These are phyloP conservation scores for Betula pendula DNA, from an alignment of 306 rosid genomes.

Conservation along the genomic window DNA sequence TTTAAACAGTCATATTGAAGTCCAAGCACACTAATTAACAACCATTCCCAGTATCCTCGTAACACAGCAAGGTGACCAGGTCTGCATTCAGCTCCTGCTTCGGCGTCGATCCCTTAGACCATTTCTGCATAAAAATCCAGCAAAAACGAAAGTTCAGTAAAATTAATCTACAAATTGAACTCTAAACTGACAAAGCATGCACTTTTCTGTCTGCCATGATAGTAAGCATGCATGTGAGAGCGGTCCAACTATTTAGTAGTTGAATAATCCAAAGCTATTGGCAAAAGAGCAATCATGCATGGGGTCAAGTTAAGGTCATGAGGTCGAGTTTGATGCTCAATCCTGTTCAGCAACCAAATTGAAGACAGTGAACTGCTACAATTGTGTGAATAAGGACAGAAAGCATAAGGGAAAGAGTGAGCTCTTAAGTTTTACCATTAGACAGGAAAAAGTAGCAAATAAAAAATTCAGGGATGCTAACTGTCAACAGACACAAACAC, in stretches of 20 bases:
- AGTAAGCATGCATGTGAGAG: not conserved
- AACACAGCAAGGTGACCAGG: conserved; percentile 29
- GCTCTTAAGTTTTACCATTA: not conserved
- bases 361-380: not conserved
- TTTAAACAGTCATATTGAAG: conserved; percentile 56
- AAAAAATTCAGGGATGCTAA: no score
- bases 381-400: not conserved
- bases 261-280: not conserved
- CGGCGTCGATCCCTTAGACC: conserved; percentile 87
- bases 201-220: not conserved
- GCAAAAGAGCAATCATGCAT: not conserved
- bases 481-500: not conserved
- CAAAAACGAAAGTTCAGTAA: conserved; percentile 2
- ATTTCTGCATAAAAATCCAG: conserved; percentile 56
- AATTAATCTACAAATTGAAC: conserved; percentile 16
- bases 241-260: not conserved
- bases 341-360: conserved; percentile 2
- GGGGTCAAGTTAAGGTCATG: not conserved
- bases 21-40: conserved; percentile 61
- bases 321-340: not conserved
- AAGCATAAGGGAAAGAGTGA: not conserved
- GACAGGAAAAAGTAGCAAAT: not conserved
- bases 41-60: conserved; percentile 55
- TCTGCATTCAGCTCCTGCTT: conserved; percentile 73
- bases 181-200: not conserved